These are phyloP conservation scores for Striga hermonthica DNA, from an alignment of 305 asterid species.

Conservation along the genomic window DNA sequence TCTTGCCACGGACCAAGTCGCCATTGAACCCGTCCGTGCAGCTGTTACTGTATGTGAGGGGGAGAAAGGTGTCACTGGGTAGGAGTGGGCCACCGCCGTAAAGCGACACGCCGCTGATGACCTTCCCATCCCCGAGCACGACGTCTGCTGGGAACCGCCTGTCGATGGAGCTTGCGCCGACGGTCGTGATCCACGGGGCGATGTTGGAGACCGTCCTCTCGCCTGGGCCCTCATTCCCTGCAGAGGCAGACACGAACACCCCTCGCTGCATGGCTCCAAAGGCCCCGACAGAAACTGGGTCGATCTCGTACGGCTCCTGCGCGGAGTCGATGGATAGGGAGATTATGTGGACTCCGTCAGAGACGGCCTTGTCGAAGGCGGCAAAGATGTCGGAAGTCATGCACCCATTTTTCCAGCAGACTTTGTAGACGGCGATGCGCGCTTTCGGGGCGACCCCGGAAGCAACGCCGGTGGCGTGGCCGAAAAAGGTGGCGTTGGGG, in stretches of 20 bases:
- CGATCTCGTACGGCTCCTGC: constrained; percentile 47
- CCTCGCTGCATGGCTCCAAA: constrained; percentile 76
- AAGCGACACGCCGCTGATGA: constrained; percentile 54
- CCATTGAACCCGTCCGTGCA: constrained; percentile 35
- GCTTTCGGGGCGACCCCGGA: constrained; percentile 52
- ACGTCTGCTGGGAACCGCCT: constrained; percentile 67
- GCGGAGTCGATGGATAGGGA: constrained; percentile 68
- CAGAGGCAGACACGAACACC: constrained; percentile 62
- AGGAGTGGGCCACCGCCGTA: constrained; percentile 38
- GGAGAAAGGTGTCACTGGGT: constrained; percentile 31
- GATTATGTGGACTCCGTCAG: constrained; percentile 38
- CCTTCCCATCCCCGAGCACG: constrained; percentile 49
- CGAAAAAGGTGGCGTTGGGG: constrained; percentile 51
- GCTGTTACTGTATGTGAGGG: constrained; percentile 55
- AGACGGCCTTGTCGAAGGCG: constrained; percentile 53
- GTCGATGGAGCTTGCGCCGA: constrained; percentile 85
- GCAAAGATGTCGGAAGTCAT: constrained; percentile 76
- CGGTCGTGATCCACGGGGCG: constrained; percentile 83
- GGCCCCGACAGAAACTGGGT: constrained; percentile 65
- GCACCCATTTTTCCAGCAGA: constrained; percentile 57
- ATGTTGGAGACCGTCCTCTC: constrained; percentile 57
- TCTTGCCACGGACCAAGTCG: constrained; percentile 54
- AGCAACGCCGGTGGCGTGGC: constrained; percentile 63
- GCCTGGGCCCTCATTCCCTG: constrained; percentile 74
- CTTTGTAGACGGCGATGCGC: too few species aligned